These are phyloP conservation scores for Abelmoschus esculentus DNA, from an alignment of 345 rosid genomes.

Conservation along the genomic window DNA sequence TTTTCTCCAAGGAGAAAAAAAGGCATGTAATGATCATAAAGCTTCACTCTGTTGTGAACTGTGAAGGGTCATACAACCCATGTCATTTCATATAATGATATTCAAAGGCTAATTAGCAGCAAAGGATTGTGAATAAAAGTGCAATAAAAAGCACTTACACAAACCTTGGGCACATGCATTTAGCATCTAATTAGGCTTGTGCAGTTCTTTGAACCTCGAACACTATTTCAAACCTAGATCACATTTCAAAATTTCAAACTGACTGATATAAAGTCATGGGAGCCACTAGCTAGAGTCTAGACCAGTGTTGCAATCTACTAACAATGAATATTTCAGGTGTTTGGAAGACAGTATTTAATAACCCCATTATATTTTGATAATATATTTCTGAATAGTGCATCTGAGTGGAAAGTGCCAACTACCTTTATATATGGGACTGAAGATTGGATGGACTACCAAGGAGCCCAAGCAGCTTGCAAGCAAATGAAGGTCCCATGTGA, in stretches of 20 bases:
- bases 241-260: neutral
- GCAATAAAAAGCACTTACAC: neutral
- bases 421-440: conserved; percentile 76
- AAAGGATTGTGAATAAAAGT: neutral
- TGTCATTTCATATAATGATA: neutral
- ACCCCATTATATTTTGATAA: neutral
- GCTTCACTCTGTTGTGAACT: neutral
- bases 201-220: neutral
- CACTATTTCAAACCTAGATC: neutral
- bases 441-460: conserved; percentile 95
- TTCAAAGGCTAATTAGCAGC: neutral
- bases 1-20: neutral
- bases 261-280: neutral
- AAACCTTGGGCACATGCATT: neutral
- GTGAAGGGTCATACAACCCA: neutral
- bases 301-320: neutral
- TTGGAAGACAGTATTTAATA: neutral
- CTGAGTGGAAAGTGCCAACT: conserved; percentile 96
- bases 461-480: conserved; percentile 81
- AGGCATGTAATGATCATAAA: neutral
- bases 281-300: neutral
- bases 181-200: neutral
- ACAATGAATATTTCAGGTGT: neutral
- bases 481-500: conserved; percentile 88
- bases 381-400: conserved; percentile 48